Base-by-base conservation (phyloP, 257 asterid species). In the Cordia subcordata region DNA sequence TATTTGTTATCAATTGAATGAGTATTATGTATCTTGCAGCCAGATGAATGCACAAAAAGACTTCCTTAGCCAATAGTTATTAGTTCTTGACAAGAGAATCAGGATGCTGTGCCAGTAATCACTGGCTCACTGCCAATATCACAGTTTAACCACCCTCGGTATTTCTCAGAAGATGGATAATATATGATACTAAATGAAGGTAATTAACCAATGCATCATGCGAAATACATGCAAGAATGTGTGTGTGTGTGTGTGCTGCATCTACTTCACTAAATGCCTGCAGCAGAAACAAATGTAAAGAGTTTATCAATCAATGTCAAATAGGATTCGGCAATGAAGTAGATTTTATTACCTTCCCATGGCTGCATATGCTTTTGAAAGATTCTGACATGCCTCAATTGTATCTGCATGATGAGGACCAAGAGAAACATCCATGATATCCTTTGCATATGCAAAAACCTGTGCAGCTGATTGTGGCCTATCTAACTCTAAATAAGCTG, bases 391-490 rank as follows among this genome's bases (percentile, higher is more conserved):
- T 11, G 94, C 85, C 65, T 88, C 96, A 63, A 88, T 88, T 10
- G 96, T 68, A 62, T 92, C 98, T 8, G 69, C 76, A 49, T 91
- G 98, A 72, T 85, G 88, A 49, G 96, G 99, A 50, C 96, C 99
- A 62, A 88, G 86, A 13, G 98, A 77, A 32, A 86, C 90, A 61
- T 92, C 96, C 95, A 92, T 79, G 70, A 88, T 80, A 69, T 92
- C 97, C 68, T 81, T 92, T 20, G 96, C 96, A 71, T 71, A 75
- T 11, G 97, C 95, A 73, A 92, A 92, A 45, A 79, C 89, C 79
- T 84, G 94, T 6, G 96, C 99, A 63, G 97, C 97, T 27, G 99
- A 86, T 51, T 92, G 95, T 22, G 94, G 94, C 63, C 97, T 81
- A 68, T 82, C 91, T 59, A 88, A 66, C 71, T 88, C 96, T 85